These are phyloP conservation scores for Persicaria tinctoria DNA, from an alignment of 148 eudicot species.

Conservation along the genomic window DNA sequence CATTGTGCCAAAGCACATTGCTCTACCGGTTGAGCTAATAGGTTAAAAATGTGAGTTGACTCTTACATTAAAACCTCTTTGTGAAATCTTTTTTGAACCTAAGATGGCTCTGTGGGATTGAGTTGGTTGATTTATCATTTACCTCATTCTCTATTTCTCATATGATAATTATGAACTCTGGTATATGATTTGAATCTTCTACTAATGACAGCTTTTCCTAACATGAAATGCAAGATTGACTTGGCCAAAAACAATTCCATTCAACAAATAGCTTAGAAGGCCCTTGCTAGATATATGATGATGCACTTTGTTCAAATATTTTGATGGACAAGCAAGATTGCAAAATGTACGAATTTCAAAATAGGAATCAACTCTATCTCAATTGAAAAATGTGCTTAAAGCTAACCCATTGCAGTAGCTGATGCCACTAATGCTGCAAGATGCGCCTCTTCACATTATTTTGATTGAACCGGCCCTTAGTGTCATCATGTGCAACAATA, in stretches of 20 bases:
- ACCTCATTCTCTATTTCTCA: not conserved
- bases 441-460: slow-evolving; percentile 87
- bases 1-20: no score
- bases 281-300: no score
- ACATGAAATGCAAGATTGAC: no score
- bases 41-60: not conserved
- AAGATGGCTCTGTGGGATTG: not conserved
- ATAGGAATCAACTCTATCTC: no score
- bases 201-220: not conserved
- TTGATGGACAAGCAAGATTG: no score
- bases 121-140: not conserved
- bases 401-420: slow-evolving; percentile 37
- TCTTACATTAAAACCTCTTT: not conserved
- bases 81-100: not conserved
- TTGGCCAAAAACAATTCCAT: no score
- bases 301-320: no score
- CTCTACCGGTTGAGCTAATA: no score
- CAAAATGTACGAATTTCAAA: no score
- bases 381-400: no score
- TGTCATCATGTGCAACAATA: slow-evolving; percentile 43
- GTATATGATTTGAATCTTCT: not conserved
- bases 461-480: slow-evolving; percentile 95
- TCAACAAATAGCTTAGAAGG: no score
- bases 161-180: not conserved
- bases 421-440: slow-evolving; percentile 98